These are phyloP conservation scores for Penicillium nucicola DNA, from an alignment of 495 filamentous ascomycete species.

Conservation along the genomic window DNA sequence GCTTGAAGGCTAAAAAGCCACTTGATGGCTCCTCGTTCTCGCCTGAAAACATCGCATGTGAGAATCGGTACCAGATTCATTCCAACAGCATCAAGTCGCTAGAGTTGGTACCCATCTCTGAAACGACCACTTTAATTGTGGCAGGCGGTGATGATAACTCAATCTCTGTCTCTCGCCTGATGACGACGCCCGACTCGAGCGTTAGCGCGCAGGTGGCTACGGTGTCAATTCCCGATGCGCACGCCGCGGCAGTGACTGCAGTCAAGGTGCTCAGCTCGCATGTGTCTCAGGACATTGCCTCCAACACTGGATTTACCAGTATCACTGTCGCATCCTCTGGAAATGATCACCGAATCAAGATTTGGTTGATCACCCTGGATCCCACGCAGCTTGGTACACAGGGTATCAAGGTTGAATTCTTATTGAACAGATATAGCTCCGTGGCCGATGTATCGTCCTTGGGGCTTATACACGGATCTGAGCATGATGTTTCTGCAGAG, in stretches of 20 bases:
- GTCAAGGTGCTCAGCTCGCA: constrained; percentile 44
- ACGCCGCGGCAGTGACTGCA: constrained; percentile 76
- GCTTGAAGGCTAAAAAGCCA: constrained; percentile 16
- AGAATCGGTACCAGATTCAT: constrained; percentile 53
- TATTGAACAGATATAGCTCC: constrained; percentile 52
- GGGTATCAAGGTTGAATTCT: constrained; percentile 40
- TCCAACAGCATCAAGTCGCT: constrained; percentile 71
- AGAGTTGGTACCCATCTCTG: constrained; percentile 29
- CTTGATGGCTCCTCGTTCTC: constrained; percentile 12
- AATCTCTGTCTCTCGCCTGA: constrained; percentile 54
- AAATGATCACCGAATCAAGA: constrained; percentile 78
- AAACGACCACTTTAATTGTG: constrained; percentile 49
- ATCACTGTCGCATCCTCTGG: constrained; percentile 59
- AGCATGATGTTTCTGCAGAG: neutral
- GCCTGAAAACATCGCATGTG: constrained; percentile 27
- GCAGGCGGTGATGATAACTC: constrained; percentile 86
- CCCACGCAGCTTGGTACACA: constrained; percentile 25
- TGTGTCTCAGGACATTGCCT: neutral
- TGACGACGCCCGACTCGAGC: constrained; percentile 8
- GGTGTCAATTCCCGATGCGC: constrained; percentile 64
- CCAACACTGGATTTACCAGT: constrained; percentile 2
- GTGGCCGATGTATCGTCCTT: constrained; percentile 63
- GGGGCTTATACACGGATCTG: constrained; percentile 25
- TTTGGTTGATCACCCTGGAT: constrained; percentile 58
- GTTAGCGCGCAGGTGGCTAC: constrained; percentile 30